Percentiles rank a stretch among this genome's conserved stretches.
Conservation (phyloP, 768 basidiomycete genomes). For the Lactarius quietus region DNA sequence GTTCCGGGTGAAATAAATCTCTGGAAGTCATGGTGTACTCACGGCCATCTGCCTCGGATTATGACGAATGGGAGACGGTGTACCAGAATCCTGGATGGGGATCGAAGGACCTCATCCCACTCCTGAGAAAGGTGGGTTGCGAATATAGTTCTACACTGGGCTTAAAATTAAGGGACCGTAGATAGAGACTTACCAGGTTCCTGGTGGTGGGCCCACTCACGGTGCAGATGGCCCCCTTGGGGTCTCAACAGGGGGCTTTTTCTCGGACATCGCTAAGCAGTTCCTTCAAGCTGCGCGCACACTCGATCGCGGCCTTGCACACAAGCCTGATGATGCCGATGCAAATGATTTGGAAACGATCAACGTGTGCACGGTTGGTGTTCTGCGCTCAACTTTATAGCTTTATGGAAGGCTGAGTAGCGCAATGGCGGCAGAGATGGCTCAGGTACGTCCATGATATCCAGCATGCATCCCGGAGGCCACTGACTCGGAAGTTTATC, state of each 20-base stretch:
- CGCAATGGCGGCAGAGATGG: constrained; percentile 27
- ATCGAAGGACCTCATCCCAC: constrained; percentile 51
- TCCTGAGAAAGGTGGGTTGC: constrained; percentile 48
- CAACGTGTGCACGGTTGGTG: constrained; percentile 26
- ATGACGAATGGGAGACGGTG: constrained; percentile 36
- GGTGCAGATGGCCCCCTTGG: constrained; percentile 47
- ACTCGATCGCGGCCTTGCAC: constrained; percentile 26
- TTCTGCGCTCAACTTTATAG: too few species aligned
- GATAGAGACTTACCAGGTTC: constrained; percentile 40
- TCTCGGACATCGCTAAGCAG: constrained; percentile 29
- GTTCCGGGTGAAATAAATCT: not conserved
- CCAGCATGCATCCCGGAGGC: not conserved
- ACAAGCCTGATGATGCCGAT: constrained; percentile 19
- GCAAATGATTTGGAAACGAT: constrained; percentile 28
- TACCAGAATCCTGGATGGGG: constrained; percentile 59
- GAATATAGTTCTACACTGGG: not conserved
- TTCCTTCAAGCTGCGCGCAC: constrained; percentile 30
- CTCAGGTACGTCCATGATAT: constrained; percentile 39
- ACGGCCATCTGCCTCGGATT: constrained; percentile 58
- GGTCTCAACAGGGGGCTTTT: constrained; percentile 31
- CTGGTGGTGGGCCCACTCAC: constrained; percentile 36
- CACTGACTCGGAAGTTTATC: not conserved
- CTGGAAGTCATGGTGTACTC: constrained; percentile 46
- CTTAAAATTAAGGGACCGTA: constrained; percentile 13
- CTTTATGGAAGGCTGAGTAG: not conserved